These are phyloP conservation scores for Fusarium vanettenii DNA, from an alignment of 2,329 filamentous ascomycete genomes.

Conservation along the genomic window DNA sequence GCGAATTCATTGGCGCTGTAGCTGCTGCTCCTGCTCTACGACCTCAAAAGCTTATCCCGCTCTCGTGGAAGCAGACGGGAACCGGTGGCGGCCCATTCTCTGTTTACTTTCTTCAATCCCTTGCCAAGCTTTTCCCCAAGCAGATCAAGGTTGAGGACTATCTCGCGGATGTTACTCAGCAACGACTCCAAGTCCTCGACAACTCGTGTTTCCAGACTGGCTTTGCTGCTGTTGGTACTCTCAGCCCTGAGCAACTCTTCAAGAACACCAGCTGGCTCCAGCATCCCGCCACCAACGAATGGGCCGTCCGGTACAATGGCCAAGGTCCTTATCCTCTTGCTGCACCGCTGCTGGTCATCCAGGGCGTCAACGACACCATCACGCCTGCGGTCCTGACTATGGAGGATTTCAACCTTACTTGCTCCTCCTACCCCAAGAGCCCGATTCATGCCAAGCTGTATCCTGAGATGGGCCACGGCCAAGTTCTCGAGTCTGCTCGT, in stretches of 20 bases:
- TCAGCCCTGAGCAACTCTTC: not conserved
- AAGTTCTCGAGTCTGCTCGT: not conserved
- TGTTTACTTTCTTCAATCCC: constrained; percentile 1
- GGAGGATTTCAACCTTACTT: constrained; percentile 28
- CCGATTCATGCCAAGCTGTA: not conserved
- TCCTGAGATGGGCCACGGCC: constrained; percentile 2
- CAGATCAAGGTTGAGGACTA: constrained; percentile 6
- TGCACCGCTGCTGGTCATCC: constrained; percentile 37
- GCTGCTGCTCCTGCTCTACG: not conserved
- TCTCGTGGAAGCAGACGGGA: not conserved
- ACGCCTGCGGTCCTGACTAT: constrained; percentile 15
- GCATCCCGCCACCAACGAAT: not conserved
- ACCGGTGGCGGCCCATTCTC: not conserved
- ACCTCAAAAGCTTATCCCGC: not conserved
- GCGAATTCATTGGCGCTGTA: not conserved
- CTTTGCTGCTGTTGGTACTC: not conserved
- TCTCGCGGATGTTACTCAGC: not conserved
- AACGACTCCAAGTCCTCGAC: not conserved
- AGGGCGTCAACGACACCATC: constrained; percentile 30
- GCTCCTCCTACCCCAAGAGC: constrained; percentile 5
- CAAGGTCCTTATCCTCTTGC: constrained; percentile 33
- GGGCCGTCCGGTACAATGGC: constrained; percentile 13
- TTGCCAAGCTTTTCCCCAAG: not conserved
- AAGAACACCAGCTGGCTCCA: constrained; percentile 5
- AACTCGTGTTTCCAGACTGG: constrained; percentile 5